Evolutionary conservation across 768 basidiomycete genomes (phyloP), one percentile per base, ranked within the genome.

Genomic region (Hygrocybe punicea): DNA sequence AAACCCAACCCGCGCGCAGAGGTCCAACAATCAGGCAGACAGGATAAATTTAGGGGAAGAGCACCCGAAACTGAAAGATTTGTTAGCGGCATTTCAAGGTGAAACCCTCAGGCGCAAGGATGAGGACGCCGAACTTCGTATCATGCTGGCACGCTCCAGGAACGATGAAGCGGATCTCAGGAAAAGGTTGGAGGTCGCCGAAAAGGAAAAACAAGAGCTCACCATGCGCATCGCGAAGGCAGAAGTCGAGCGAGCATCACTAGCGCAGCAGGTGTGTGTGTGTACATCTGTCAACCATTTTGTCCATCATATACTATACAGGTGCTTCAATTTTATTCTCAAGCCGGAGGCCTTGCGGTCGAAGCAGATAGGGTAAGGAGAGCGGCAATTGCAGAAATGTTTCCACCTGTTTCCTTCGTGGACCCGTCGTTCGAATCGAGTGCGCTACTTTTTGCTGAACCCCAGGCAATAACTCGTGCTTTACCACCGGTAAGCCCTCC

Each of bases 341-440:
- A 69, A 48, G 60, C 57, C 19, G 25, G 34, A 16, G 55, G 46
- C 16, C 42, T 68, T 33, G 67, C 68, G 11, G 48, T 60, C 21
- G 65, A 68, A 47, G 63, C 55, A 16, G 58, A 63, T 51, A 58
- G 61, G 51, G 53, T 47, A 16, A 53, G 64, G 17, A 48, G 57
- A 29, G 50, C 36, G 13, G 53, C 57, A 29, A 57, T 67, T 47
- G 21, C 34, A 2, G 53, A 57, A 44, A 45, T 61, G 29, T 65
- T 64, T 53, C 58, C 68, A 25, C 48, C 48, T 14, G 39, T 44
- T 16, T 48, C 47, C 21, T 64, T 62, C 44, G 33, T 64, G 16
- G 57, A 60, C 9, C 53, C 58, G 13, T 50, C 47, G 7, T 65
- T 65, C 23, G 58, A 61, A 48, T 63, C 64, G n/a, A 11, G 9